Percentiles rank a stretch among this genome's conserved stretches.
phyloP scores from a whole-genome alignment of 257 asterid species.

The Penstemon barbatus region DNA sequence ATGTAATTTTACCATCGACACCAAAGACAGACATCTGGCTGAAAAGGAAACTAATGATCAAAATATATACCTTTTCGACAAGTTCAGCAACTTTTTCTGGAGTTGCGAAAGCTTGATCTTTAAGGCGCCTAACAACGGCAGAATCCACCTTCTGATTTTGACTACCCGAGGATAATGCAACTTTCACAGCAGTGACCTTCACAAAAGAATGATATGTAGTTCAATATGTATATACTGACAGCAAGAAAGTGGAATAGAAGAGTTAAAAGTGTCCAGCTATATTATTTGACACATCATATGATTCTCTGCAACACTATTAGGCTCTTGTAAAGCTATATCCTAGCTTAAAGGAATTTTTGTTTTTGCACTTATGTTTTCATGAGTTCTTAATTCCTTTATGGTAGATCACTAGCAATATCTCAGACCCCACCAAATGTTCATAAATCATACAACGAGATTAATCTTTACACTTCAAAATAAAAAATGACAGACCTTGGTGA shows the following conservation, averaged over 20 bases:
- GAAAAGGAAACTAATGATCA: not conserved
- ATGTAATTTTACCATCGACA: not conserved
- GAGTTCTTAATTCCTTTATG: not conserved
- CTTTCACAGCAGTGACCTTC: conserved; percentile 96
- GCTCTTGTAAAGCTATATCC: conserved; percentile 5
- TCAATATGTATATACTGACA: conserved; percentile 7
- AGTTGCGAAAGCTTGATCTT: conserved; percentile 92
- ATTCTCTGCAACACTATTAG: not conserved
- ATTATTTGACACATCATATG: not conserved
- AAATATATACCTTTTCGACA: conserved; percentile 71
- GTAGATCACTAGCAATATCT: conserved; percentile 7
- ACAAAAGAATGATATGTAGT: conserved; percentile 27
- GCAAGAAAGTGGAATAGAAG: not conserved
- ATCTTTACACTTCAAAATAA: not conserved
- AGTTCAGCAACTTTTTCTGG: conserved; percentile 90
- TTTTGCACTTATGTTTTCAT: not conserved
- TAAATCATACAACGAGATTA: not conserved
- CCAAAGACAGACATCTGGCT: conserved; percentile 9
- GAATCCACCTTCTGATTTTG: conserved; percentile 62
- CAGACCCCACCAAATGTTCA: not conserved
- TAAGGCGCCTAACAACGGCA: conserved; percentile 73
- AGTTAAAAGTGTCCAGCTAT: conserved; percentile 6
- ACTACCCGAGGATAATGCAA: conserved; percentile 65
- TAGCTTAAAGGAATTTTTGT: not conserved
- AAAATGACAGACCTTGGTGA: conserved; percentile 68